Conservation (phyloP, 805 yeast species). For the Starmerella stellata region DNA sequence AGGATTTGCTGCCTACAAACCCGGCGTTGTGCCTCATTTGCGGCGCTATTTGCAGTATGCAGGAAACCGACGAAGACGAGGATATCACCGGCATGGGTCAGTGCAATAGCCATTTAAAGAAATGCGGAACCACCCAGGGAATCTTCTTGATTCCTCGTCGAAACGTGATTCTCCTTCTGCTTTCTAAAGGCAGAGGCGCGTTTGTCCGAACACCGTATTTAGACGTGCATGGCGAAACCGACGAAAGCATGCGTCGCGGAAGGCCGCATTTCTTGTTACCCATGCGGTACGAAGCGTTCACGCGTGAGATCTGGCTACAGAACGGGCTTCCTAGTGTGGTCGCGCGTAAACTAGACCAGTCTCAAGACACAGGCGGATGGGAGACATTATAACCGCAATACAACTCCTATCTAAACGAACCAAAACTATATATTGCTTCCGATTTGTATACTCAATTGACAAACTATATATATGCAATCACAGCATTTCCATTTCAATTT, state of each 20-base stretch:
- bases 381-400: slow-evolving; percentile 46
- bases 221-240: slow-evolving; percentile 72
- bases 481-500: no score
- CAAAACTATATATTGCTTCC: no score
- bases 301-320: slow-evolving; percentile 52
- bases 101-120: slow-evolving; percentile 53
- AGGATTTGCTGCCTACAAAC: slow-evolving; percentile 28
- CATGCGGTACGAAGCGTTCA: slow-evolving; percentile 46
- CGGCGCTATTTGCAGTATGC: slow-evolving; percentile 50
- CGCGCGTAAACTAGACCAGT: slow-evolving; percentile 62
- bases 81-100: slow-evolving; percentile 39
- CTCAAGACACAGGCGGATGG: slow-evolving; percentile 89
- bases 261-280: slow-evolving; percentile 51
- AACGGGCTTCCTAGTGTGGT: slow-evolving; percentile 62
- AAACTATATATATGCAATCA: no score
- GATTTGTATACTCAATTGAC: no score
- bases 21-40: slow-evolving; percentile 82
- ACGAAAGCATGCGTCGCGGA: slow-evolving; percentile 49
- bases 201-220: slow-evolving; percentile 69
- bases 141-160: slow-evolving; percentile 56
- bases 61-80: slow-evolving; percentile 31
- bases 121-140: slow-evolving; percentile 45
- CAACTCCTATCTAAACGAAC: no score
- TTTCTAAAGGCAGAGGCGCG: slow-evolving; percentile 64
- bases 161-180: slow-evolving; percentile 36